Percentiles rank a stretch among this genome's conserved stretches.
These are phyloP conservation scores for Phaeosphaeriaceae sp. DNA, from an alignment of 2,329 filamentous ascomycete species.

Conservation along the genomic window DNA sequence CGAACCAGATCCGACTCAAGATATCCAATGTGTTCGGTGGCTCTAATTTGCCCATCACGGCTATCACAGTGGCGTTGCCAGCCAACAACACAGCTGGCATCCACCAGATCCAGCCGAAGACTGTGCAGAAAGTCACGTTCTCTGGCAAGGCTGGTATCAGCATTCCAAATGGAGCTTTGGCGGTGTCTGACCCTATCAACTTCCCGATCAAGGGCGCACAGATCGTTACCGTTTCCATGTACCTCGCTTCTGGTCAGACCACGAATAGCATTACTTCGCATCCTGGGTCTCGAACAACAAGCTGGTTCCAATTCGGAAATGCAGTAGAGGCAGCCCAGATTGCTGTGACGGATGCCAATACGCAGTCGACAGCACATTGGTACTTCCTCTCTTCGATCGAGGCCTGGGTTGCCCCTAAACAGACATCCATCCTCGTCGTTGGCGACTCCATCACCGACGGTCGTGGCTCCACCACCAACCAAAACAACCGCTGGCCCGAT, in stretches of 20 bases:
- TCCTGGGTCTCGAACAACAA: slow-evolving; percentile 69
- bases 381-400: slow-evolving; percentile 67
- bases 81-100: slow-evolving; percentile 61
- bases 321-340: slow-evolving; percentile 58
- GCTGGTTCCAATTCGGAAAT: slow-evolving; percentile 63
- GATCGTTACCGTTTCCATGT: slow-evolving; percentile 66
- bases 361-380: slow-evolving; percentile 54
- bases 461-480: slow-evolving; percentile 53
- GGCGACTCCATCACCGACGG: slow-evolving; percentile 73
- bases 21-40: slow-evolving; percentile 71
- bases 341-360: slow-evolving; percentile 45
- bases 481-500: slow-evolving; percentile 40
- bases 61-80: slow-evolving; percentile 65
- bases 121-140: slow-evolving; percentile 64
- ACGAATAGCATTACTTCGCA: slow-evolving; percentile 67
- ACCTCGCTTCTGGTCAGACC: slow-evolving; percentile 63
- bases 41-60: slow-evolving; percentile 65
- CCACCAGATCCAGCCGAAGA: slow-evolving; percentile 59
- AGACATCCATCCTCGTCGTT: slow-evolving; percentile 61
- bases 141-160: slow-evolving; percentile 59
- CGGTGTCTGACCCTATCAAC: slow-evolving; percentile 67
- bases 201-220: slow-evolving; percentile 59
- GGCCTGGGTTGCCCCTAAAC: slow-evolving; percentile 55
- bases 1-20: slow-evolving; percentile 66
- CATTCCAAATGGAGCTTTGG: slow-evolving; percentile 62